Evolutionary conservation across 164 flowering plant genomes (phyloP), one percentile per base, ranked within the genome.

Genomic region (Berberis thunbergii): DNA sequence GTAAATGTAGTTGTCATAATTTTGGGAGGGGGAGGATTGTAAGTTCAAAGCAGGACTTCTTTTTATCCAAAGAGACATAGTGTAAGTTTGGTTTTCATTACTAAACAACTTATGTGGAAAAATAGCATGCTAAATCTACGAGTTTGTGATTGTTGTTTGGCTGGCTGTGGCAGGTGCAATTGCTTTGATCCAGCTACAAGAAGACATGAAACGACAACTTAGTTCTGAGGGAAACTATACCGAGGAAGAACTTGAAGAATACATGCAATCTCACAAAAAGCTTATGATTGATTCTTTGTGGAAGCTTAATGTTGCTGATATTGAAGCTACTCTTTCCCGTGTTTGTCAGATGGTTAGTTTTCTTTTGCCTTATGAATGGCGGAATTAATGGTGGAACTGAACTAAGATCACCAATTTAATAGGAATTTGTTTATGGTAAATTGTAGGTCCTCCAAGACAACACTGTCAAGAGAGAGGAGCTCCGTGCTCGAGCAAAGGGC

Each of bases 241-340:
- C 6, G 99, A 94, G 64, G 91, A 84, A 75, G 89, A 94, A 70
- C 90, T 94, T 62, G 97, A 94, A 75, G 84, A 74, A 61, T 89
- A 91, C 76, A 74, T 94, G 86, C 82, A 80, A 64, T 76, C 96
- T 26, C 87, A 94, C 81, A 91, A 89, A n/a, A 85, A 91, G 67
- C 45, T 85, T 75, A 87, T 94, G 96, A 86, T 81, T 66, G 96
- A 94, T 79, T 94, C 99, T 39, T 74, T 94, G 5, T 94, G 99
- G 99, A 94, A 94, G 77, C 96, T 94, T 62, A 94, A 94, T 75
- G 99, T 94, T 10, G 97, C 95, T 65, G 99, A 94, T 64, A 91
- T 94, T 69, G 99, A 94, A 80, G 90, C 86, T 26, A 94, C 99
- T 60, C 91, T 91, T 66, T 87, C 96, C 48, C 96, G 88, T 70